Percentiles rank a stretch among this genome's conserved stretches.
phyloP scores from a whole-genome alignment of 2,329 filamentous ascomycete genomes.

The Pleomassaria siparia region DNA sequence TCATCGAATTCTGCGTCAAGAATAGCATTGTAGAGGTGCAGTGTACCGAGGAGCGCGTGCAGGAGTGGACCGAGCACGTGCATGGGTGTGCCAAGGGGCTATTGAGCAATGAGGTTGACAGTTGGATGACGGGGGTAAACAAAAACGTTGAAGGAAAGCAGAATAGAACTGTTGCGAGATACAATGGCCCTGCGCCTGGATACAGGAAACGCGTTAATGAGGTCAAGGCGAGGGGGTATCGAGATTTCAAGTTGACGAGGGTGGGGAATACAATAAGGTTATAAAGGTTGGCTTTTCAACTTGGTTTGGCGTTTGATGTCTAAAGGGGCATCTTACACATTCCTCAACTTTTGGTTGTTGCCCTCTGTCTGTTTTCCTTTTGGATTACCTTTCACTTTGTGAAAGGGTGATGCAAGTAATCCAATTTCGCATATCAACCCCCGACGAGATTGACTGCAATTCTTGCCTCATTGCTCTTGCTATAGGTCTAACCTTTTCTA shows the following conservation, averaged over 20 bases:
- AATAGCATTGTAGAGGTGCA: conserved; percentile 42
- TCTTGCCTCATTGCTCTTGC: too few species aligned
- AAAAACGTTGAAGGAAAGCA: conserved; percentile 51
- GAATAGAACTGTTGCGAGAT: conserved; percentile 5
- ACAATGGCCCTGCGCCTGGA: conserved; percentile 7
- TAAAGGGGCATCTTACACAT: too few species aligned
- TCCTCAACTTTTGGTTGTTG: too few species aligned
- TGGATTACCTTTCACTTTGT: too few species aligned
- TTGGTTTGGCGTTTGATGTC: not conserved
- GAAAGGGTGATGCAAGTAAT: too few species aligned
- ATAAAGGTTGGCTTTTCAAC: not conserved
- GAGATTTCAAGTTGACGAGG: conserved; percentile 7
- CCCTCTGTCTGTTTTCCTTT: too few species aligned
- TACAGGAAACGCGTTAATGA: conserved; percentile 6
- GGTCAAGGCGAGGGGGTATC: conserved; percentile 1
- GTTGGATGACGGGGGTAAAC: conserved; percentile 60
- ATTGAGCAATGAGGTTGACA: conserved; percentile 52
- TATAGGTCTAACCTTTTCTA: too few species aligned
- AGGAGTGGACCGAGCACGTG: conserved; percentile 54
- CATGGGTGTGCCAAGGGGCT: conserved; percentile 45
- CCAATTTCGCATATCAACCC: too few species aligned
- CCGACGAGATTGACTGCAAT: too few species aligned
- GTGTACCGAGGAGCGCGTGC: conserved; percentile 44
- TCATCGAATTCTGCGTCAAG: conserved; percentile 37
- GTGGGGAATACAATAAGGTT: not conserved